Evolutionary conservation across 2,329 filamentous ascomycete genomes (phyloP), one percentile per base, ranked within the genome.

Genomic region (Ciborinia camelliae): DNA sequence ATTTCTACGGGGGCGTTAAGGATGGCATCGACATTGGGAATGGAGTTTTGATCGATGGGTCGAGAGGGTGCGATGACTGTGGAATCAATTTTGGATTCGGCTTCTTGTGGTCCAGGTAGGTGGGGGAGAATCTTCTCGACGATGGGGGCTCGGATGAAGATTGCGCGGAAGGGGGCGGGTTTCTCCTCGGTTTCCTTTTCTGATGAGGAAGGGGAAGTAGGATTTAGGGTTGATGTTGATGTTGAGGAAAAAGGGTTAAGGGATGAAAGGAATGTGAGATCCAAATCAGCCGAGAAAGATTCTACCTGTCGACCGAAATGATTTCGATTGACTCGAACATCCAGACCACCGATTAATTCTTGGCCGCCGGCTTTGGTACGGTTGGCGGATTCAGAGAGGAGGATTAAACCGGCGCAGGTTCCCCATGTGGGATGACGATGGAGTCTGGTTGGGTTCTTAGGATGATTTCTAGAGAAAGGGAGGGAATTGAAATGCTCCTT

Each of bases 301-400:
- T 98, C 92, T 18, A 90, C 89, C 77, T 99, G 95, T 63, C 94
- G 86, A 4, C 95, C 95, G 74, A 97, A 99, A 76, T 97, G 92
- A 74, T 98, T 99, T 54, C 95, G 85, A 74, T 96, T 92, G 39
- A 98, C 93, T 53, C 91, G 84, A 43, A 99, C 93, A 73, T 92
- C 89, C 45, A 99, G 82, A 2, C 95, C 95, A 18, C 95, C 95
- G 68, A 99, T 92, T 62, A 98, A 83, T 66, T 97, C 92, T 77
- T 98, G 95, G 0, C 94, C 94, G 51, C 92, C 92, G 73, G 90
- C 88, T 76, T 97, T 98, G 45, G 91, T 92, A 68, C 89, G 86
- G 76, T 94, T 96, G 58, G 92, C 94, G 65, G 90, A 87, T 73
- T 97, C 90, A 2, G 92, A 90, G 58, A 99, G 87, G 57, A 98